Conservation (phyloP, 805 yeast species). For the Metschnikowia chrysomelidarum region DNA sequence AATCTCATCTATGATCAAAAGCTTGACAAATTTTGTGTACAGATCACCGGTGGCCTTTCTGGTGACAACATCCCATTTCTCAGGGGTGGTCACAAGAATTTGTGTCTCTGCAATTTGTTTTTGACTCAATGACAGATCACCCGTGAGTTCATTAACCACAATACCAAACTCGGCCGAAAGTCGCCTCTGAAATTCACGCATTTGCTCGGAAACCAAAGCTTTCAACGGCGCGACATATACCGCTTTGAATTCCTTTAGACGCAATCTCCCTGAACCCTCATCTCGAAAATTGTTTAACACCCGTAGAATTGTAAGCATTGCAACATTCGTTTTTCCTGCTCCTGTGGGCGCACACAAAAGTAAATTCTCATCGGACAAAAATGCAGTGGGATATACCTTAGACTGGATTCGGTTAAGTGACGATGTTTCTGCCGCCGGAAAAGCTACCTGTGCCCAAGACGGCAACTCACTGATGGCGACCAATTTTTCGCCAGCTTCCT, state of each 20-base stretch:
- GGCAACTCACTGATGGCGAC: slow-evolving; percentile 68
- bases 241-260: slow-evolving; percentile 60
- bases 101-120: slow-evolving; percentile 78
- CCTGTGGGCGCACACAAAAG: slow-evolving; percentile 97
- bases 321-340: slow-evolving; percentile 97
- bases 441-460: slow-evolving; percentile 76
- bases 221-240: slow-evolving; percentile 92
- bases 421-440: slow-evolving; percentile 63
- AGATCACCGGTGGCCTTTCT: slow-evolving; percentile 72
- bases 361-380: slow-evolving; percentile 65
- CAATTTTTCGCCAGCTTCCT: slow-evolving; percentile 37
- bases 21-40: slow-evolving; percentile 59
- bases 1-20: slow-evolving; percentile 86
- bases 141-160: slow-evolving; percentile 82
- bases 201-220: slow-evolving; percentile 95
- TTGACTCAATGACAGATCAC: slow-evolving; percentile 77
- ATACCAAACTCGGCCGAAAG: slow-evolving; percentile 59
- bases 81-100: slow-evolving; percentile 89
- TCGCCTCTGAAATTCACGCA: slow-evolving; percentile 76
- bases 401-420: slow-evolving; percentile 83
- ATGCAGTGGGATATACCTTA: slow-evolving; percentile 75
- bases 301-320: slow-evolving; percentile 75
- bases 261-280: slow-evolving; percentile 46
- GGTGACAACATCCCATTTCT: slow-evolving; percentile 95
- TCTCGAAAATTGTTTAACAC: slow-evolving; percentile 54